Percentiles rank a stretch among this genome's conserved stretches.
Conservation (phyloP, 345 rosid species). For the Kandelia obovata region DNA sequence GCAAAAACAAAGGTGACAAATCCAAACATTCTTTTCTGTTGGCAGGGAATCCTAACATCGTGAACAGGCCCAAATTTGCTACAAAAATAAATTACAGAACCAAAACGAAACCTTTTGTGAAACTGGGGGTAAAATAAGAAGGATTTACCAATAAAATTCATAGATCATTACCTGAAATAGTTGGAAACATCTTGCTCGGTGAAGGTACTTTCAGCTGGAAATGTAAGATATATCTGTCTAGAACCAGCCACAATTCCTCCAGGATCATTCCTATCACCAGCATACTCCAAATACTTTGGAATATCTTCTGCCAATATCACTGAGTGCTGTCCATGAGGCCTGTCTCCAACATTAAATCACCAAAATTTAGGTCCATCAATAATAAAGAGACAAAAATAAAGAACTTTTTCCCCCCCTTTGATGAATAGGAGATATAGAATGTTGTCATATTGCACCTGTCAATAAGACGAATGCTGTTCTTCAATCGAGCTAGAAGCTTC, state of each 20-base stretch:
- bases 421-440: background rate
- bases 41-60: slow-evolving; percentile 96
- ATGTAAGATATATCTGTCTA: slow-evolving; percentile 88
- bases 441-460: slow-evolving; percentile 55
- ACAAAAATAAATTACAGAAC: slow-evolving; percentile 9
- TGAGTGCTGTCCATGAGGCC: slow-evolving; percentile 96
- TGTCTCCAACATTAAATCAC: slow-evolving; percentile 19
- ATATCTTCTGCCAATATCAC: slow-evolving; percentile 84
- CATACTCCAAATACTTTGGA: slow-evolving; percentile 52
- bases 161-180: slow-evolving; percentile 53
- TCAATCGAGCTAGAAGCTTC: slow-evolving; percentile 85
- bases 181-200: slow-evolving; percentile 79
- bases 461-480: slow-evolving; percentile 73
- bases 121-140: background rate
- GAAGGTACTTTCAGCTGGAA: slow-evolving; percentile 89
- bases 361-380: background rate
- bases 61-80: slow-evolving; percentile 85
- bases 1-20: slow-evolving; percentile 72
- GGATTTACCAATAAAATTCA: background rate
- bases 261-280: slow-evolving; percentile 52
- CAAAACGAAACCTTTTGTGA: background rate
- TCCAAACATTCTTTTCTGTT: slow-evolving; percentile 91
- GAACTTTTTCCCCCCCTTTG: no score
- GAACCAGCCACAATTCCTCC: slow-evolving; percentile 63
- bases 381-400: background rate